Evolutionary conservation across 2,329 filamentous ascomycete genomes (phyloP).

Genomic region (Setomelanomma holmii): DNA sequence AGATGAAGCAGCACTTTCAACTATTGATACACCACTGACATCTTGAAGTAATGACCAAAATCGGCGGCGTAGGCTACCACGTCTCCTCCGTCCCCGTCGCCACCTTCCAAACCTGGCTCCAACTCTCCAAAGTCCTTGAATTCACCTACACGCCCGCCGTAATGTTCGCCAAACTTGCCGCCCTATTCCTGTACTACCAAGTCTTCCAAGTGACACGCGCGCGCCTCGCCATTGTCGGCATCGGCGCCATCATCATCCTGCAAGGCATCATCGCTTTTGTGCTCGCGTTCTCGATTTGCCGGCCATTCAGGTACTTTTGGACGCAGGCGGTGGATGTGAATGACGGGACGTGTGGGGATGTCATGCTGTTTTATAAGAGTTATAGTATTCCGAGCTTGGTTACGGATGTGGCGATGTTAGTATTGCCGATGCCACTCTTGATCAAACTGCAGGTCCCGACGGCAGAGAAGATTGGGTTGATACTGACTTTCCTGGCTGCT

Average conservation of each 20-base stretch:
- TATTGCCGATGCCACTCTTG: conserved; percentile 9
- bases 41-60: conserved; percentile 11
- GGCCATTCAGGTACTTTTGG: conserved; percentile 14
- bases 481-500: conserved; percentile 4
- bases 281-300: conserved; percentile 11
- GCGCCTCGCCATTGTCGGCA: conserved; percentile 7
- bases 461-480: conserved; percentile 3
- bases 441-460: conserved; percentile 1
- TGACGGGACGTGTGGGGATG: conserved; percentile 8
- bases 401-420: conserved; percentile 10
- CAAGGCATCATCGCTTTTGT: conserved; percentile 12
- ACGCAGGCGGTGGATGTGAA: conserved; percentile 9
- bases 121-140: conserved; percentile 15
- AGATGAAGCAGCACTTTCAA: too few species aligned
- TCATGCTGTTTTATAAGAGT: conserved; percentile 13
- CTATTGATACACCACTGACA: conserved; percentile 4
- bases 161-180: conserved; percentile 13
- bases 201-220: conserved; percentile 7
- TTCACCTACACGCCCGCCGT: conserved; percentile 15
- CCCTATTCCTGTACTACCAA: conserved; percentile 12
- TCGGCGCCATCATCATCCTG: conserved; percentile 8
- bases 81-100: conserved; percentile 2
- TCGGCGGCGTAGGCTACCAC: conserved; percentile 12
- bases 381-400: conserved; percentile 14
- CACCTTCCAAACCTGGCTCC: conserved; percentile 12